phyloP scores from a whole-genome alignment of 805 yeast genomes.

The Pichia deserticola region DNA sequence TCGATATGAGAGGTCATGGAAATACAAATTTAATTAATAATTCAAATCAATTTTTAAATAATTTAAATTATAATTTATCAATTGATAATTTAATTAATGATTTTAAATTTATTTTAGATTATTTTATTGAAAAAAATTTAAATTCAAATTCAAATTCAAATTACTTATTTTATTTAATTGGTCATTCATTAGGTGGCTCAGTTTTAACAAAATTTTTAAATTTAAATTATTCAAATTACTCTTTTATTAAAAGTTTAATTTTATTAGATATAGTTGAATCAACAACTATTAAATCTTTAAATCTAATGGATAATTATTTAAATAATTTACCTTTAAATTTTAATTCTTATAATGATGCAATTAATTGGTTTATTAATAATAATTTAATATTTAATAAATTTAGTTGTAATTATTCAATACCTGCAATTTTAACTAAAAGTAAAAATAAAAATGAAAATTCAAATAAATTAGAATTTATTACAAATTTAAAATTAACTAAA shows the following conservation, averaged over 20 bases:
- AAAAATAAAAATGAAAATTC: conserved; percentile 6
- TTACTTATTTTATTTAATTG: conserved; percentile 52
- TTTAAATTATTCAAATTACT: conserved; percentile 12
- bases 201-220: conserved; percentile 51
- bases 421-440: conserved; percentile 42
- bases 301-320: conserved; percentile 61
- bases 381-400: conserved; percentile 44
- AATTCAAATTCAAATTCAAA: not conserved
- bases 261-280: conserved; percentile 94
- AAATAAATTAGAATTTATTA: conserved; percentile 43
- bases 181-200: conserved; percentile 93
- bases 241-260: conserved; percentile 52
- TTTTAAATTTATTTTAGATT: conserved; percentile 39
- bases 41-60: not conserved
- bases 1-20: conserved; percentile 88
- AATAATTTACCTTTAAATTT: conserved; percentile 59
- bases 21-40: conserved; percentile 29
- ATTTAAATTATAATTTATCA: conserved; percentile 30
- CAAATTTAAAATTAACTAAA: conserved; percentile 54
- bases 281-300: conserved; percentile 67
- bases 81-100: conserved; percentile 53
- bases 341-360: conserved; percentile 44
- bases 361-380: conserved; percentile 73
- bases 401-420: conserved; percentile 75
- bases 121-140: conserved; percentile 27